Evolutionary conservation across 257 asterid genomes (phyloP).

Genomic region (Capsicum baccatum): DNA sequence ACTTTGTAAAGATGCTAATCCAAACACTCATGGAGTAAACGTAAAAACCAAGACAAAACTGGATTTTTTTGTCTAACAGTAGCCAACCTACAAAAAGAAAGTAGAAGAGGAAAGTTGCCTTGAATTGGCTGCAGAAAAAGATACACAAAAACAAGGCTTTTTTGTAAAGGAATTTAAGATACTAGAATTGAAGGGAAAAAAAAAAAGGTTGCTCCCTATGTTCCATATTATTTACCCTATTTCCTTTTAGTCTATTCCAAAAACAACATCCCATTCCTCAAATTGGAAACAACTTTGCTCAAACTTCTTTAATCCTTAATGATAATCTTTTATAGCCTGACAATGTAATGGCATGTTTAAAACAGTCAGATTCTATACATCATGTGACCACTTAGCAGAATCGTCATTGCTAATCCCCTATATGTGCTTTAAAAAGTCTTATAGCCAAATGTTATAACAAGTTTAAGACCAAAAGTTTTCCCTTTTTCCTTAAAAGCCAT

Average conservation of each 20-base stretch:
- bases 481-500: not conserved
- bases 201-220: not conserved
- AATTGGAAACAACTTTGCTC: not conserved
- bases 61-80: not conserved
- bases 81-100: slow-evolving; percentile 3
- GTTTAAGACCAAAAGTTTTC: not conserved
- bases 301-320: not conserved
- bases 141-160: not conserved
- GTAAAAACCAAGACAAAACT: not conserved
- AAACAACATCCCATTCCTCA: not conserved
- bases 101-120: not conserved
- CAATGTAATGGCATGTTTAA: not conserved
- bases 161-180: not conserved
- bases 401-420: not conserved
- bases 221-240: not conserved
- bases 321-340: not conserved
- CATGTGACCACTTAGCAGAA: not conserved
- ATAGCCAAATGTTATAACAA: not conserved
- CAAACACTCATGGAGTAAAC: not conserved
- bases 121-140: not conserved
- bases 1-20: not conserved
- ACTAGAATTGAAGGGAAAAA: not conserved
- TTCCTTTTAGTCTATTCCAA: not conserved
- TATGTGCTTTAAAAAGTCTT: not conserved
- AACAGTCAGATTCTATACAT: not conserved